These are phyloP conservation scores for Aspergillus ustus DNA, from an alignment of 2,329 filamentous ascomycete genomes.

Conservation along the genomic window DNA sequence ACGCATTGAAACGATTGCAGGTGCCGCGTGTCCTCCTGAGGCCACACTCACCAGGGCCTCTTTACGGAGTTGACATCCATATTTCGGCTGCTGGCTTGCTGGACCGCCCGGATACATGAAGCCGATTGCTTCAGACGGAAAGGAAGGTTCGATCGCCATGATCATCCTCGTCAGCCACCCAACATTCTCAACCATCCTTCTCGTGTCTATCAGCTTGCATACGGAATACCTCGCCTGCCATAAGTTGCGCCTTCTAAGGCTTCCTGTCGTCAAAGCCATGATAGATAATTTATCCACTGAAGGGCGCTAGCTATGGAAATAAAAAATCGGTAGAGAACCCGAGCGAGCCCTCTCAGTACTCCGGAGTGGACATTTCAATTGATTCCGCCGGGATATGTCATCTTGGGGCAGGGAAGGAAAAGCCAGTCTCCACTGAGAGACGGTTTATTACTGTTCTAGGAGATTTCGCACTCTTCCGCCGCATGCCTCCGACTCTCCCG, in stretches of 20 bases:
- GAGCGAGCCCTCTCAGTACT: neutral
- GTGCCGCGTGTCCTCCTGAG: constrained; percentile 23
- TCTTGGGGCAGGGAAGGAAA: constrained; percentile 7
- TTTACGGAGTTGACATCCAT: neutral
- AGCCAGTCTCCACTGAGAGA: constrained; percentile 6
- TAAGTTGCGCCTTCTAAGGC: neutral
- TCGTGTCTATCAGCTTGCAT: neutral
- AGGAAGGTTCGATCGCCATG: constrained; percentile 20
- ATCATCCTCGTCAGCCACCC: constrained; percentile 17
- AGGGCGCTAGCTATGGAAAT: neutral
- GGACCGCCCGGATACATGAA: neutral
- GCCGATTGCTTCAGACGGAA: neutral
- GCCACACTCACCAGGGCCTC: neutral
- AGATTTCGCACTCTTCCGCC: constrained; percentile 6
- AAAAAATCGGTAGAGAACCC: neutral
- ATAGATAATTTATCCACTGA: neutral
- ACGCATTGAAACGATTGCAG: constrained; percentile 17
- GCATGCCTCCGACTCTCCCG: constrained; percentile 8
- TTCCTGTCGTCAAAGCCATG: neutral
- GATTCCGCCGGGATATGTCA: constrained; percentile 13
- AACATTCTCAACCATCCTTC: neutral
- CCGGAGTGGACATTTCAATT: constrained; percentile 2
- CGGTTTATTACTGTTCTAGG: constrained; percentile 9
- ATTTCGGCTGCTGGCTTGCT: neutral
- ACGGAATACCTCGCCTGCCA: neutral